Percentiles rank a stretch among this genome's conserved stretches.
Evolutionary conservation across 2,329 filamentous ascomycete species (phyloP).

Genomic region (Knufia petricola): DNA sequence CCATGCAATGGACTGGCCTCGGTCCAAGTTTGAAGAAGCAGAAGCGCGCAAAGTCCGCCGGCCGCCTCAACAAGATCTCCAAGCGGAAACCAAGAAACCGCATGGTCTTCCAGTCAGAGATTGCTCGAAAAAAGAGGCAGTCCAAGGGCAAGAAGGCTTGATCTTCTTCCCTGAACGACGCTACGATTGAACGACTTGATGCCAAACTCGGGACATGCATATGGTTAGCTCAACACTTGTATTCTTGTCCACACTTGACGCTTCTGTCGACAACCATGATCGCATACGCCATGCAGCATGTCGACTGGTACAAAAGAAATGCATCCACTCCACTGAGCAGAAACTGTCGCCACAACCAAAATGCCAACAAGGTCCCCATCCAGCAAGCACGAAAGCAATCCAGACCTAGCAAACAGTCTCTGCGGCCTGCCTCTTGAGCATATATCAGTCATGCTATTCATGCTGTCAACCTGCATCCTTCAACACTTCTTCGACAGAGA

Average conservation of each 20-base stretch:
- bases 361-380: too few species aligned
- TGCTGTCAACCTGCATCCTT: too few species aligned
- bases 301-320: background rate
- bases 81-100: constrained; percentile 19
- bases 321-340: background rate
- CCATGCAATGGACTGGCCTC: constrained; percentile 14
- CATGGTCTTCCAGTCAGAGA: constrained; percentile 19
- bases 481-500: too few species aligned
- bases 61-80: constrained; percentile 16
- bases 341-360: too few species aligned
- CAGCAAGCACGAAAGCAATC: too few species aligned
- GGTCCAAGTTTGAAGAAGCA: constrained; percentile 13
- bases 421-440: too few species aligned
- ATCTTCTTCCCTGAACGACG: background rate
- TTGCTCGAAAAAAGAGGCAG: constrained; percentile 14
- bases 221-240: too few species aligned
- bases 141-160: constrained; percentile 12
- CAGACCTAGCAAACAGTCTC: too few species aligned
- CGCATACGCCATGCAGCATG: too few species aligned
- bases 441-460: too few species aligned
- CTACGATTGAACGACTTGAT: background rate
- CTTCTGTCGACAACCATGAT: too few species aligned
- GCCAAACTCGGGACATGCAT: background rate
- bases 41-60: constrained; percentile 5
- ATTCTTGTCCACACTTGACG: too few species aligned